These are phyloP conservation scores for Cicer pinnatifidum DNA, from an alignment of 306 rosid species.

Conservation along the genomic window DNA sequence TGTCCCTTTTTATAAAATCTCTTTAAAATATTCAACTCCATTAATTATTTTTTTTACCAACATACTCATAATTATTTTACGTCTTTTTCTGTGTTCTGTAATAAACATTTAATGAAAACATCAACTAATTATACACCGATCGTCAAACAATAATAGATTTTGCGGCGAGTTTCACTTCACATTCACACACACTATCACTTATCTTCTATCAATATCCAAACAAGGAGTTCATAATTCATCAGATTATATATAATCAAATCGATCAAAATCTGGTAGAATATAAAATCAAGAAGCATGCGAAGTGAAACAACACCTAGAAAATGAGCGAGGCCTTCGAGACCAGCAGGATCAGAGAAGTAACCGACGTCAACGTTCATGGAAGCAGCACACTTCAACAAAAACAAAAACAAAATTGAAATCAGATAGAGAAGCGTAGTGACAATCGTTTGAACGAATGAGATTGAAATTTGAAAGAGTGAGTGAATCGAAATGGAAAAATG, in stretches of 20 bases:
- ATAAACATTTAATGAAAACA: too few relatives aligned
- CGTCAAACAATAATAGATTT: not conserved
- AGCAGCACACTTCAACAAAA: constrained; percentile 78
- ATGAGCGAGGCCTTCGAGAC: constrained; percentile 96
- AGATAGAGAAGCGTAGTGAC: not conserved
- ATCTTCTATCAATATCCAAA: constrained; percentile 1
- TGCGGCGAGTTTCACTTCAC: not conserved
- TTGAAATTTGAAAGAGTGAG: too few relatives aligned
- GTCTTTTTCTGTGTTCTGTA: too few relatives aligned
- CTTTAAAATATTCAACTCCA: too few relatives aligned
- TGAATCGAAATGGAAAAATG: not conserved
- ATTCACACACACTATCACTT: not conserved
- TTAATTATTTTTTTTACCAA: too few relatives aligned
- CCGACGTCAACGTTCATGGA: constrained; percentile 92
- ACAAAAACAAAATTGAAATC: not conserved
- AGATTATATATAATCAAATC: not conserved
- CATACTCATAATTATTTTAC: too few relatives aligned
- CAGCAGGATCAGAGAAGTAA: constrained; percentile 81
- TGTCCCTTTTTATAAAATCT: too few relatives aligned
- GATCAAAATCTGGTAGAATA: not conserved
- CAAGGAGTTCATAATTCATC: constrained; percentile 3
- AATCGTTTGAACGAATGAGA: not conserved
- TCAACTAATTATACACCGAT: too few relatives aligned
- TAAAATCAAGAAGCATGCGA: not conserved
- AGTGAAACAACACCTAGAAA: constrained; percentile 65